These are phyloP conservation scores for Zygosaccharomyces sapae DNA, from an alignment of 1,139 yeast species.

Conservation along the genomic window DNA sequence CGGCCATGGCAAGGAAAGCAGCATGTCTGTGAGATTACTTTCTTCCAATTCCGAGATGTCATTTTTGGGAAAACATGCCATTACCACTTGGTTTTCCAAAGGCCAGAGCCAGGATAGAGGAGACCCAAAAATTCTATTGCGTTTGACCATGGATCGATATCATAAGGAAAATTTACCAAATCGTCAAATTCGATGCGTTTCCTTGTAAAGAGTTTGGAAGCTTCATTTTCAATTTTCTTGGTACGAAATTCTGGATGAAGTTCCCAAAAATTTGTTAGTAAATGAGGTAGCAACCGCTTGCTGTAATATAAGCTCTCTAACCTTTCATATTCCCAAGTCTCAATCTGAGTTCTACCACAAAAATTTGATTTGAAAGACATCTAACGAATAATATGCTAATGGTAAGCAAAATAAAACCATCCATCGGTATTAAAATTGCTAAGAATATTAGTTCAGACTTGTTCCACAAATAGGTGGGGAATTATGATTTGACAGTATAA, in stretches of 20 bases:
- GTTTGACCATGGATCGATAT: slow-evolving; percentile 59
- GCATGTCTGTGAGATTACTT: slow-evolving; percentile 52
- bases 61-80: slow-evolving; percentile 53
- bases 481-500: slow-evolving; percentile 50
- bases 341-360: slow-evolving; percentile 85
- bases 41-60: slow-evolving; percentile 39
- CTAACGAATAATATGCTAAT: slow-evolving; percentile 58
- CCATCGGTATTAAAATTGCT: slow-evolving; percentile 52
- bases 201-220: slow-evolving; percentile 13
- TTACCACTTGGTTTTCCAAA: slow-evolving; percentile 54
- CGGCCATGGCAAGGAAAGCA: slow-evolving; percentile 75
- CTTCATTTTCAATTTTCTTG: slow-evolving; percentile 14
- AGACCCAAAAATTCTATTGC: slow-evolving; percentile 50
- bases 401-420: slow-evolving; percentile 55
- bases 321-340: slow-evolving; percentile 87
- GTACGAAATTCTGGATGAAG: slow-evolving; percentile 20
- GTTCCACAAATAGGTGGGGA: slow-evolving; percentile 59
- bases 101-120: slow-evolving; percentile 67
- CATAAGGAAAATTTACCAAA: slow-evolving; percentile 71
- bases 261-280: slow-evolving; percentile 24
- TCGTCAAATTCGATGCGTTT: slow-evolving; percentile 36
- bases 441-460: slow-evolving; percentile 54
- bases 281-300: slow-evolving; percentile 25
- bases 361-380: slow-evolving; percentile 51
- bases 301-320: slow-evolving; percentile 45